Percentiles rank a stretch among this genome's conserved stretches.
phyloP scores from a whole-genome alignment of 1,139 yeast genomes.

The Pichia sp. region DNA sequence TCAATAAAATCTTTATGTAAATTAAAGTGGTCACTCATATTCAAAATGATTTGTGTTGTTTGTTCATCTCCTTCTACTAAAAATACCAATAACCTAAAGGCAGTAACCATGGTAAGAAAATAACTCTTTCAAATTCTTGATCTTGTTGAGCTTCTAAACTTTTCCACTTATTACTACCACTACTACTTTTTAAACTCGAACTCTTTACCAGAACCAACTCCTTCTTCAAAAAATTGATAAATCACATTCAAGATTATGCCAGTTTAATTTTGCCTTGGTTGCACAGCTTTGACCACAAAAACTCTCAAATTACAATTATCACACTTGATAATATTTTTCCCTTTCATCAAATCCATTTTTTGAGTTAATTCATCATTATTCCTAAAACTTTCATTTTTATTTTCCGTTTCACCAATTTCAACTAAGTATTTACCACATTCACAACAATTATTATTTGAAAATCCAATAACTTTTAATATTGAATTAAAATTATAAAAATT shows the following conservation, averaged over 20 bases:
- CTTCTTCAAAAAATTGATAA: constrained; percentile 6
- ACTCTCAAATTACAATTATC: constrained; percentile 7
- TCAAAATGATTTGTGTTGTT: constrained; percentile 10
- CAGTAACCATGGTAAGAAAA: constrained; percentile 10
- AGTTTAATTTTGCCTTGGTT: constrained; percentile 10
- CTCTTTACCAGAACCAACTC: constrained; percentile 2
- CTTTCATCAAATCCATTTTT: neutral
- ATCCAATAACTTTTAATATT: constrained; percentile 15
- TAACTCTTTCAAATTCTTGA: constrained; percentile 9
- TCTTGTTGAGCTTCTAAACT: constrained; percentile 3
- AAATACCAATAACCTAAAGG: constrained; percentile 13
- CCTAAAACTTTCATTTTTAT: neutral
- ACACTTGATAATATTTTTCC: constrained; percentile 2
- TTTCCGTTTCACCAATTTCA: neutral
- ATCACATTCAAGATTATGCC: constrained; percentile 21
- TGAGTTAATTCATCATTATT: neutral
- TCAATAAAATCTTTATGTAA: constrained; percentile 8
- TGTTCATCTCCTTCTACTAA: constrained; percentile 5
- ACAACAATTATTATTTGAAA: constrained; percentile 9
- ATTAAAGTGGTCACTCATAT: constrained; percentile 20
- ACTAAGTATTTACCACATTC: constrained; percentile 15
- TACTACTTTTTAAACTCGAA: neutral
- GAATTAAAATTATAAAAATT: constrained; percentile 16
- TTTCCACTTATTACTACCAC: neutral
- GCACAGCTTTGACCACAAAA: constrained; percentile 19